These are phyloP conservation scores for Danielia oregonensis DNA, from an alignment of 805 yeast species.

Conservation along the genomic window DNA sequence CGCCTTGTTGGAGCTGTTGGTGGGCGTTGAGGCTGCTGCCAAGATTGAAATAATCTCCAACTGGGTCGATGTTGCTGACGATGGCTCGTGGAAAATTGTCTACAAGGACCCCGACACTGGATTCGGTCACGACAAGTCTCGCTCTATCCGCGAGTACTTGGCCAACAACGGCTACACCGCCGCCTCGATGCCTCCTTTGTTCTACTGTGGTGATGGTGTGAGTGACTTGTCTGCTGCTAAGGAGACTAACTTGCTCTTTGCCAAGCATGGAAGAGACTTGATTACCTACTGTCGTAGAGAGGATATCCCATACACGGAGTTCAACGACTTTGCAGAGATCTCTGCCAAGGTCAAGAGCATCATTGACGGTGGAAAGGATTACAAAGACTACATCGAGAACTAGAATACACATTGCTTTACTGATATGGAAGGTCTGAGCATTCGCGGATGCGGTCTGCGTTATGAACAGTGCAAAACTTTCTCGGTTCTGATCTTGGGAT, in stretches of 20 bases:
- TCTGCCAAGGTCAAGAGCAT: conserved; percentile 56
- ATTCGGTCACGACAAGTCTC: conserved; percentile 94
- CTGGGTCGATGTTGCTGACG: conserved; percentile 53
- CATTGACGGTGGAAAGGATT: conserved; percentile 26
- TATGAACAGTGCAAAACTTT: too few relatives aligned
- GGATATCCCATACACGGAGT: conserved; percentile 79
- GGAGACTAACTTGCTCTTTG: conserved; percentile 90
- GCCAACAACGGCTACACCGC: conserved; percentile 23
- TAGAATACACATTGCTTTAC: conserved; percentile 1
- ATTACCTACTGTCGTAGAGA: conserved; percentile 80
- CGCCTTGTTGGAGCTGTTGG: conserved; percentile 67
- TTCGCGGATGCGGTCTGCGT: too few relatives aligned
- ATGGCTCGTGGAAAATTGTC: conserved; percentile 75
- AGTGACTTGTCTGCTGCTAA: conserved; percentile 93
- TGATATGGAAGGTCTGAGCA: too few relatives aligned
- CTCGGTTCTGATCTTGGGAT: too few relatives aligned
- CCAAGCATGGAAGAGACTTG: conserved; percentile 88
- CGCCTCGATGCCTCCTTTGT: conserved; percentile 53
- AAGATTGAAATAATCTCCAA: conserved; percentile 81
- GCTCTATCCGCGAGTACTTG: conserved; percentile 59
- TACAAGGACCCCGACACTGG: conserved; percentile 76
- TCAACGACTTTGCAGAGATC: conserved; percentile 73
- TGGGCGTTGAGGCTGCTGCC: conserved; percentile 71
- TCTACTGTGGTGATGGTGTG: conserved; percentile 98
- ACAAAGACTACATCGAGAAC: conserved; percentile 16